Evolutionary conservation across 192 early-diverging fungal genomes (phyloP).

Genomic region (Podila epicladia): DNA sequence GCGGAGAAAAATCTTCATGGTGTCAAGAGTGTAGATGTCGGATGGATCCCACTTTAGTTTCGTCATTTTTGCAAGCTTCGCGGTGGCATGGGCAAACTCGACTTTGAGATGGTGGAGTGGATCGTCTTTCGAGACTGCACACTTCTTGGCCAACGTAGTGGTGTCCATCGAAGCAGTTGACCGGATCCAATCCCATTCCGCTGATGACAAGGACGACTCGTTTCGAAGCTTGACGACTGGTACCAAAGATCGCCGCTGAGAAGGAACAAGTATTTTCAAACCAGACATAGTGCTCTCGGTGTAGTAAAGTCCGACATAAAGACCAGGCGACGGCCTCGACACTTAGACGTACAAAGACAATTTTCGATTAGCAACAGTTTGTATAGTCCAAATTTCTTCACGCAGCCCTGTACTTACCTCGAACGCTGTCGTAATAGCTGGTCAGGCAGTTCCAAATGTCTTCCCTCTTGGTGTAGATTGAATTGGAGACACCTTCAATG

Average conservation of each 20-base stretch:
- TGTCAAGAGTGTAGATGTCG: conserved; percentile 43
- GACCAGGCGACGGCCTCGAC: conserved; percentile 51
- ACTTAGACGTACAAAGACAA: conserved; percentile 14
- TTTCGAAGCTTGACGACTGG: conserved; percentile 54
- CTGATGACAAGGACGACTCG: conserved; percentile 26
- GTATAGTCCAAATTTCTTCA: too few relatives aligned
- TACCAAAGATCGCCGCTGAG: conserved; percentile 53
- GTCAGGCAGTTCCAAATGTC: conserved; percentile 32
- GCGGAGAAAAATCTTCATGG: conserved; percentile 21
- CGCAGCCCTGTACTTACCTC: conserved; percentile 11
- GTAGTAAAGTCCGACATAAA: conserved; percentile 60
- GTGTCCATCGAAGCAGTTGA: conserved; percentile 28
- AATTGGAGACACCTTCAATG: conserved; percentile 37
- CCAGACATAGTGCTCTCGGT: conserved; percentile 56
- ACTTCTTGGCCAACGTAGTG: conserved; percentile 17
- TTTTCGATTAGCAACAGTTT: not conserved
- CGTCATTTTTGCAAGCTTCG: conserved; percentile 24
- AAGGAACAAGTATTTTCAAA: conserved; percentile 54
- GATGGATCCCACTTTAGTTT: conserved; percentile 45
- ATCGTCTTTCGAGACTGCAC: conserved; percentile 37
- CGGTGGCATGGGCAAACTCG: conserved; percentile 31
- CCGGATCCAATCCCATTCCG: conserved; percentile 58
- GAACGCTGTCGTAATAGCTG: conserved; percentile 32
- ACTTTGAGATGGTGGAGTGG: conserved; percentile 45
- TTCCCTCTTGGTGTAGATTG: conserved; percentile 43